Conservation (phyloP, 148 eudicot genomes). For the Vaccinium myrtillus region DNA sequence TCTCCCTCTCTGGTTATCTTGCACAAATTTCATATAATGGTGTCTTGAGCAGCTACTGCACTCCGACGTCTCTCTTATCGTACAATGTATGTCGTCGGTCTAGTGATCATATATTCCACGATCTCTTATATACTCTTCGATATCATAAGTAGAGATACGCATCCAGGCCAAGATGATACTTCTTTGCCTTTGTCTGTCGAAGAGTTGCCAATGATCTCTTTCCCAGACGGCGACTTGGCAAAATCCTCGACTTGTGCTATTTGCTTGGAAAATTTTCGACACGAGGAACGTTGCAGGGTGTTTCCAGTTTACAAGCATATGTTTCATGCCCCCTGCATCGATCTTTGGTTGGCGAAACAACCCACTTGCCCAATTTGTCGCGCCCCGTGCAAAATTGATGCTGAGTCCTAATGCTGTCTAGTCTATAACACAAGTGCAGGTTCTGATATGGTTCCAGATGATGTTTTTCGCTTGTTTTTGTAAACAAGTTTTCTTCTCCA, state of each 20-base stretch:
- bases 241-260: slow-evolving; percentile 22
- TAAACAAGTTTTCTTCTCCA: too few relatives aligned
- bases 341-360: slow-evolving; percentile 25
- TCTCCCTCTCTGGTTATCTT: not conserved
- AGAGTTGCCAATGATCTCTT: slow-evolving; percentile 30
- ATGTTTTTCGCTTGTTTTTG: too few relatives aligned
- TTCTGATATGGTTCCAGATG: too few relatives aligned
- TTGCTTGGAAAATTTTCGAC: slow-evolving; percentile 28
- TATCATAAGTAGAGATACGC: not conserved
- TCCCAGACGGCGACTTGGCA: not conserved
- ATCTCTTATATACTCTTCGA: slow-evolving; percentile 28
- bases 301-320: slow-evolving; percentile 34
- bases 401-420: not conserved
- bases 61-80: slow-evolving; percentile 8
- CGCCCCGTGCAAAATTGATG: slow-evolving; percentile 17
- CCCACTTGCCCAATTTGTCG: slow-evolving; percentile 35
- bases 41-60: not conserved
- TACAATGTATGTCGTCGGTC: slow-evolving; percentile 17
- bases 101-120: slow-evolving; percentile 24
- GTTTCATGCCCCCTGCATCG: slow-evolving; percentile 37
- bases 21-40: not conserved
- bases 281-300: slow-evolving; percentile 16
- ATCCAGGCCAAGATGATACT: not conserved
- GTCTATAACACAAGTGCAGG: too few relatives aligned
- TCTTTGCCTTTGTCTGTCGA: slow-evolving; percentile 16